Percentiles rank a stretch among this genome's conserved stretches.
These are phyloP conservation scores for Coemansia sp. DNA, from an alignment of 192 early-diverging fungal genomes.

Conservation along the genomic window DNA sequence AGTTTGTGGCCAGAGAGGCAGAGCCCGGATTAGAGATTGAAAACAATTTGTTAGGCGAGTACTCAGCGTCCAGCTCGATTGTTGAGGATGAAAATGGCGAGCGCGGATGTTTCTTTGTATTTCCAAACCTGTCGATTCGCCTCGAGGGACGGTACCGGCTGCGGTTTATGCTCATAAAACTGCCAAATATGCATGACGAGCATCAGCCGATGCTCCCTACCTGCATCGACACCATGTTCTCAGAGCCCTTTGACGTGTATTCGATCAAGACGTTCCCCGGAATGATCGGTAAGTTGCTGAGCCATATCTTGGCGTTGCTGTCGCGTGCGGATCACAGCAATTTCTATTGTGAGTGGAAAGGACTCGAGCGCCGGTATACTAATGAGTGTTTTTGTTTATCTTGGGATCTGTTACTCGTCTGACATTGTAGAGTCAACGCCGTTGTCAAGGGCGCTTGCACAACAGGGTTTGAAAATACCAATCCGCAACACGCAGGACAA, in stretches of 20 bases:
- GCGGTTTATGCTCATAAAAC: conserved; percentile 68
- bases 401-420: not conserved
- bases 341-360: not conserved
- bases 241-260: conserved; percentile 73
- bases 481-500: conserved; percentile 67
- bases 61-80: conserved; percentile 42
- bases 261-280: conserved; percentile 83
- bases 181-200: conserved; percentile 60
- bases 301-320: not conserved
- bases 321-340: not conserved
- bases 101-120: conserved; percentile 74
- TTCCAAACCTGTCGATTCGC: conserved; percentile 74
- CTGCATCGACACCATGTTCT: conserved; percentile 59
- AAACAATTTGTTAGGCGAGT: conserved; percentile 48
- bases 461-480: conserved; percentile 77
- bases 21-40: conserved; percentile 47
- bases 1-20: conserved; percentile 25
- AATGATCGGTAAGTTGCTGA: conserved; percentile 67
- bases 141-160: conserved; percentile 72
- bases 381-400: too few species aligned
- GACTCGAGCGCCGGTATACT: not conserved
- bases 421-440: conserved; percentile 67
- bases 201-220: conserved; percentile 52
- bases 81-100: conserved; percentile 56
- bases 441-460: conserved; percentile 74